phyloP scores from a whole-genome alignment of 2,329 filamentous ascomycete species.

The Dryadomyces quercus-mongolicae region DNA sequence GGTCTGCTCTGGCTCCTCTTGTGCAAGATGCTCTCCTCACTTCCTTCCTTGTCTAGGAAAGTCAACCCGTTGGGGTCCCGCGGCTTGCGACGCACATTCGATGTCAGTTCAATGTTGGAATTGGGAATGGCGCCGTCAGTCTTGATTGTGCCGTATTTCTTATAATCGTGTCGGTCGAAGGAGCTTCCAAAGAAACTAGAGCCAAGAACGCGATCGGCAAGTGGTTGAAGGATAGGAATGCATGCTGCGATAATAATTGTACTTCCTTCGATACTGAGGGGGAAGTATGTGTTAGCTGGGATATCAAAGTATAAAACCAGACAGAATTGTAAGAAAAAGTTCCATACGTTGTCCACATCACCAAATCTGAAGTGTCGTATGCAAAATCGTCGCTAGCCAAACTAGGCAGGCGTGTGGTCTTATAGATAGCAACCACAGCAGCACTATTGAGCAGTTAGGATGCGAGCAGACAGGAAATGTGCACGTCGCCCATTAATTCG shows the following conservation, averaged over 20 bases:
- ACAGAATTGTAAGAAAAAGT: too few species aligned
- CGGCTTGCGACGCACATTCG: not conserved
- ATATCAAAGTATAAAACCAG: too few species aligned
- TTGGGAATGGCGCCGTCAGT: not conserved
- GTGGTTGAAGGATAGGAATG: constrained; percentile 21
- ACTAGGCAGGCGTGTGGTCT: constrained; percentile 16
- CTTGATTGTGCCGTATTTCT: not conserved
- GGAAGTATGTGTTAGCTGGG: not conserved
- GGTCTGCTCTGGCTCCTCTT: not conserved
- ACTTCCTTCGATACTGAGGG: constrained; percentile 18
- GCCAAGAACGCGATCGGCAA: constrained; percentile 16
- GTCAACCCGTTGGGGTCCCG: constrained; percentile 1
- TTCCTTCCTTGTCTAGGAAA: constrained; percentile 4
- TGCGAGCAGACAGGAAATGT: too few species aligned
- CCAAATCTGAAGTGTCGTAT: constrained; percentile 25
- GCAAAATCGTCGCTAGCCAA: constrained; percentile 18
- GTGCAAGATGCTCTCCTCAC: constrained; percentile 1
- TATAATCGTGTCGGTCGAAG: not conserved
- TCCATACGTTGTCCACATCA: constrained; percentile 16
- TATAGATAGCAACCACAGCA: constrained; percentile 18
- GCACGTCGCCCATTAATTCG: too few species aligned
- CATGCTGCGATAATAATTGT: constrained; percentile 23
- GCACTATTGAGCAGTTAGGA: constrained; percentile 10
- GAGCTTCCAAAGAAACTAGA: constrained; percentile 8
- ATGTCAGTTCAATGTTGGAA: not conserved